These are phyloP conservation scores for Ustilago sp. DNA, from an alignment of 1,284 basidiomycete species.

Conservation along the genomic window DNA sequence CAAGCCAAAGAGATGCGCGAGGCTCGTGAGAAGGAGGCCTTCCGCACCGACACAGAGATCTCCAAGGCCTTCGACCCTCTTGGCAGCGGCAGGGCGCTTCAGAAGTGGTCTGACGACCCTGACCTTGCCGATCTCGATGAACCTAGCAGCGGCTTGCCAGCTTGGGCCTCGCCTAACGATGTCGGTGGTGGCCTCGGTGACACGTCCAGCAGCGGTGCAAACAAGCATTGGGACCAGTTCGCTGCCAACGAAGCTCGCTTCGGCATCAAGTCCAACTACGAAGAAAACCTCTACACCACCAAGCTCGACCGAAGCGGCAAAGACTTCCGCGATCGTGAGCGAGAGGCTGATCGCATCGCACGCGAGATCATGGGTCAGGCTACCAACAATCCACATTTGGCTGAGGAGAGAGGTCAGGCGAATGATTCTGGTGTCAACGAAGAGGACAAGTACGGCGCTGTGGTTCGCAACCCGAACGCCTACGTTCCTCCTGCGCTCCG, in stretches of 20 bases:
- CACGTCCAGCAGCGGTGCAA: slow-evolving; percentile 5
- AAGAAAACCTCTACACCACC: slow-evolving; percentile 95
- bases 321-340: slow-evolving; percentile 89
- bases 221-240: slow-evolving; percentile 90
- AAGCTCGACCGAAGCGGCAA: slow-evolving; percentile 85
- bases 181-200: slow-evolving; percentile 20
- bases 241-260: slow-evolving; percentile 92
- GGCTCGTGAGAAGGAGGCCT: slow-evolving; percentile 53
- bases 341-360: slow-evolving; percentile 86
- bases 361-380: slow-evolving; percentile 82
- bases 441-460: slow-evolving; percentile 97
- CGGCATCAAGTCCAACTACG: slow-evolving; percentile 89
- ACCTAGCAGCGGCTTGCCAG: slow-evolving; percentile 28
- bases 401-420: slow-evolving; percentile 87
- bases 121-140: slow-evolving; percentile 50
- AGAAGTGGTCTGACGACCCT: slow-evolving; percentile 62
- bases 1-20: slow-evolving; percentile 51
- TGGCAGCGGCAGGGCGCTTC: slow-evolving; percentile 51
- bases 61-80: slow-evolving; percentile 55
- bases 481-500: slow-evolving; percentile 91
- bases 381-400: slow-evolving; percentile 81
- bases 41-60: slow-evolving; percentile 65
- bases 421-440: slow-evolving; percentile 82
- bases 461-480: slow-evolving; percentile 86
- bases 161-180: slow-evolving; percentile 35